phyloP scores from a whole-genome alignment of 2,329 filamentous ascomycete genomes.

The Calonectria henricotiae region DNA sequence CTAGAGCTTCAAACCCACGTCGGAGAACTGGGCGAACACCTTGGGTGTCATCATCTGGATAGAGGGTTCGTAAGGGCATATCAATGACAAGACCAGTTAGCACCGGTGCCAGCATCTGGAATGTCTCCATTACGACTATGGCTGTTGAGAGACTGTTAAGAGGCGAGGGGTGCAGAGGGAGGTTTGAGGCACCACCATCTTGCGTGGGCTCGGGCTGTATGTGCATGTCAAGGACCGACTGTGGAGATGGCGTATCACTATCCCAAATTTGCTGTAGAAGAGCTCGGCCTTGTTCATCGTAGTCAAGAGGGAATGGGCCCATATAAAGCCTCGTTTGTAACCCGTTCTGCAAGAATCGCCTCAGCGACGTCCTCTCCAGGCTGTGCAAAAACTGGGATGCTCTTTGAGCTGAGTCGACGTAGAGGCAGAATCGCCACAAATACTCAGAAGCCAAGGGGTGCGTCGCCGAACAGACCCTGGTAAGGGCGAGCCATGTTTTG shows the following conservation, averaged over 20 bases:
- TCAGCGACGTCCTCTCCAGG: background rate
- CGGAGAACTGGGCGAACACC: conserved; percentile 36
- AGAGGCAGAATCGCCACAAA: conserved; percentile 39
- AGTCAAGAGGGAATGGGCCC: conserved; percentile 15
- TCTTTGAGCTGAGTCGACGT: conserved; percentile 30
- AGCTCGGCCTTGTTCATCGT: conserved; percentile 6
- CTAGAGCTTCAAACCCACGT: conserved; percentile 41
- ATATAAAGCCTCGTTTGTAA: background rate
- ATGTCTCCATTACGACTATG: conserved; percentile 17
- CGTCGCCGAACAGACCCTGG: conserved; percentile 30
- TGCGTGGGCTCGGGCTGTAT: background rate
- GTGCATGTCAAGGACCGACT: background rate
- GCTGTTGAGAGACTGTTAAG: conserved; percentile 29
- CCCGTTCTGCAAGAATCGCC: background rate
- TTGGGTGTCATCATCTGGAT: conserved; percentile 3
- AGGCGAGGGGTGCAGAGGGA: background rate
- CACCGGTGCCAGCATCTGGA: conserved; percentile 36
- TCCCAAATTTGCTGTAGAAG: background rate
- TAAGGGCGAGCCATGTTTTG: conserved; percentile 35
- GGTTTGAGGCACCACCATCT: background rate
- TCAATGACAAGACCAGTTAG: conserved; percentile 43
- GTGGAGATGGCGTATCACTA: background rate
- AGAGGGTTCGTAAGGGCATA: conserved; percentile 43
- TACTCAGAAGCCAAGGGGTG: conserved; percentile 26
- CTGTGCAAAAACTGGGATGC: conserved; percentile 5